These are phyloP conservation scores for Monilinia laxa DNA, from an alignment of 2,329 filamentous ascomycete species.

Conservation along the genomic window DNA sequence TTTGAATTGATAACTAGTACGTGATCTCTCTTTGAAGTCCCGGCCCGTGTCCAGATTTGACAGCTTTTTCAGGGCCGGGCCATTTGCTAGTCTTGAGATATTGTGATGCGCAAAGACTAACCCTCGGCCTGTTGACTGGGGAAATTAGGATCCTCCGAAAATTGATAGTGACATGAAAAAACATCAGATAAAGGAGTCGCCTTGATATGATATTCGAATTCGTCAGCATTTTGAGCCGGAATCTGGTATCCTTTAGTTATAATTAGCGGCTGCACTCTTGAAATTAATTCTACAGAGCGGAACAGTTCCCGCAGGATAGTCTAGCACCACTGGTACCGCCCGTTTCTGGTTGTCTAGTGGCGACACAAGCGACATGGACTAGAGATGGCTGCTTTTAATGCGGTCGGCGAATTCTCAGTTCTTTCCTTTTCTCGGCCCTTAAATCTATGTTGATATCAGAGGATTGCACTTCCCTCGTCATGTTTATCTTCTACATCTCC, in stretches of 20 bases:
- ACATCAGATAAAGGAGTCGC: background rate
- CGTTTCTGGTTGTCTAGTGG: background rate
- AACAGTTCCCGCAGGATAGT: background rate
- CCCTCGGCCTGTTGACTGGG: background rate
- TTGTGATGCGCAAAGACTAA: background rate
- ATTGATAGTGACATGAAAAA: background rate
- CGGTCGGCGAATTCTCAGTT: background rate
- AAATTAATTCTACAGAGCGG: background rate
- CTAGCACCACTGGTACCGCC: background rate
- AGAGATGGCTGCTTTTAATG: background rate
- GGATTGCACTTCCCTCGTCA: background rate
- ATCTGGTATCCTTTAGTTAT: background rate
- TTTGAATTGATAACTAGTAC: background rate
- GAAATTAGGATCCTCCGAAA: background rate
- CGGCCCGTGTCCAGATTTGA: constrained; percentile 1
- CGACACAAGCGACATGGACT: background rate
- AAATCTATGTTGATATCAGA: constrained; percentile 1
- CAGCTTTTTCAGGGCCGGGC: background rate
- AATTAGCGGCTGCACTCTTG: background rate
- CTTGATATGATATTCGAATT: background rate
- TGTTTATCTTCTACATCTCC: background rate
- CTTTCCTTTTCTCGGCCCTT: background rate
- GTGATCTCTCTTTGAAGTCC: background rate
- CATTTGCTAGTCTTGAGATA: background rate
- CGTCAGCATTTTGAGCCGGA: background rate